A percentile compares a stretch with the other conserved stretches of the same genome.
These are phyloP conservation scores for Conidiobolus incongruus DNA, from an alignment of 371 early-diverging fungal genomes.

Conservation along the genomic window DNA sequence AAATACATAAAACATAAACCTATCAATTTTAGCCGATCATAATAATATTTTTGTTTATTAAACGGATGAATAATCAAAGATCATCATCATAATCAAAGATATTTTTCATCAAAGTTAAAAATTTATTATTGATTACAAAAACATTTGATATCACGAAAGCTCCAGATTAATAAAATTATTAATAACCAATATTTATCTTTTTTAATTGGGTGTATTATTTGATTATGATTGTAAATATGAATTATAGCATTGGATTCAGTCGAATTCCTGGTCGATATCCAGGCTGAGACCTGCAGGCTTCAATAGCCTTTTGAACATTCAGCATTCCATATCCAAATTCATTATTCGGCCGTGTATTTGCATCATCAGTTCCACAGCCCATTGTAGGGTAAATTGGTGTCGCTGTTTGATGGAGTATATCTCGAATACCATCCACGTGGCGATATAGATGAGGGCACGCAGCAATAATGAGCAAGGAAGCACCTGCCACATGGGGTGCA, in stretches of 20 bases:
- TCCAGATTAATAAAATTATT: too few species aligned
- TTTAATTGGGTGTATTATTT: too few species aligned
- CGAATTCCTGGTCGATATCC: not conserved
- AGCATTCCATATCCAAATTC: slow-evolving; percentile 1
- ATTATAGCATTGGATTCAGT: not conserved
- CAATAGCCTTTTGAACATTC: not conserved
- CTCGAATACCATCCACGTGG: not conserved
- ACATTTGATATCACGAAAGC: too few species aligned
- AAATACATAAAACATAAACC: too few species aligned
- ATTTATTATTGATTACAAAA: too few species aligned
- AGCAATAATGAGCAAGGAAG: slow-evolving; percentile 12
- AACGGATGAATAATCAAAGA: too few species aligned
- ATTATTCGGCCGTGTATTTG: not conserved
- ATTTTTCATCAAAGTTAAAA: too few species aligned
- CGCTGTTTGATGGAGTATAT: not conserved
- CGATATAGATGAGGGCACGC: not conserved
- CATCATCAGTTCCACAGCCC: not conserved
- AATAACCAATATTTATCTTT: too few species aligned
- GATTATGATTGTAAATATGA: too few species aligned
- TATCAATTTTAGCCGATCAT: too few species aligned
- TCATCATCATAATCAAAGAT: too few species aligned
- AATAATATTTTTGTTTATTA: too few species aligned
- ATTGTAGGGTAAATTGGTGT: not conserved
- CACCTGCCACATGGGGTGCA: slow-evolving; percentile 55
- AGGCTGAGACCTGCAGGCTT: not conserved